Evolutionary conservation across 202 grass and related monocot species (phyloP), one percentile per base, ranked within the genome.

Genomic region (Panicum virgatum): DNA sequence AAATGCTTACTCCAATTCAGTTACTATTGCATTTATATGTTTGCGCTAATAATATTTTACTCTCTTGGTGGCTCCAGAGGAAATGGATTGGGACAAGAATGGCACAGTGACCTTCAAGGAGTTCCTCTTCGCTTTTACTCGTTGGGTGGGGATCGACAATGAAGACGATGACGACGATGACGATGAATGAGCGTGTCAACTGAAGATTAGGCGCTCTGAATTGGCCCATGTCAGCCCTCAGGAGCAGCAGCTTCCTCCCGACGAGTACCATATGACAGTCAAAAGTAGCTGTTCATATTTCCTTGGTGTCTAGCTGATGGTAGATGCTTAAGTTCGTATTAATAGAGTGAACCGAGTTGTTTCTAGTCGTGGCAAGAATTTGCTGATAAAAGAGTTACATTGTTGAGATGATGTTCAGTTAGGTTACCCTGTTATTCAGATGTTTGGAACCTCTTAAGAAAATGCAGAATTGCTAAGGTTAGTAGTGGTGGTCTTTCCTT

Each of bases 51-150:
- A 73, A n/a, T n/a, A n/a, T n/a, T 66, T 61, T 27, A 71, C 40
- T 45, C 71, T 84, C 63, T 82, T 91, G 44, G 9, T 65, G 27
- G 52, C 76, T 57, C n/a, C 86, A 99, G 96, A 96, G 85, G 96
- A 99, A 80, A 99, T 99, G 96, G 96, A 99, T 44, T 99, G 96
- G 96, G 93, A 99, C 81, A 99, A 90, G 84, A 99, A 99, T n/a
- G 96, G 96, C 52, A 96, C 83, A 10, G 96, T 99, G 78, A 91
- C 87, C 27, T 99, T 99, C 72, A 99, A 99, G 71, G 96, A 99
- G 69, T 99, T 99, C 78, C 92, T 99, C 23, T 99, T 99, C 5
- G 96, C 96, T 62, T 99, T 96, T 80, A 99, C 96, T 72, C 91
- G 83, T 52, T 99, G 93, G 96, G 96, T 99, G 44, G 96, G 96